A percentile compares a stretch with the other conserved stretches of the same genome.
Evolutionary conservation across 345 rosid species (phyloP).

Genomic region (Lepidium africanum): DNA sequence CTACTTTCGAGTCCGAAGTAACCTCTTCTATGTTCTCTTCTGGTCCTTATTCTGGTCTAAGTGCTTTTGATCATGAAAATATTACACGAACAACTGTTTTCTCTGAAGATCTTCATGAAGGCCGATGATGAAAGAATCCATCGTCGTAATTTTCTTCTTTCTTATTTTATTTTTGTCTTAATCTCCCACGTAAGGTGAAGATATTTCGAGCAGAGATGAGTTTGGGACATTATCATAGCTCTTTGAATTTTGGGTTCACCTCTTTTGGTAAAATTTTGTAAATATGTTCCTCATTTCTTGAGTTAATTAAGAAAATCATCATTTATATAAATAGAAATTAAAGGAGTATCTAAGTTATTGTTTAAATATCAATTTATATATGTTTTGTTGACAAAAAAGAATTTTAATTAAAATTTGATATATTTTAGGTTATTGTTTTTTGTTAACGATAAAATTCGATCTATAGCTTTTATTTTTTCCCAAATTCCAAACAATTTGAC

Average conservation of each 20-base stretch:
- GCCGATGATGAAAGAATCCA: slow-evolving; percentile 40
- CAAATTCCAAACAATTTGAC: too few relatives aligned
- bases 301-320: not conserved
- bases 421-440: too few relatives aligned
- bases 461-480: too few relatives aligned
- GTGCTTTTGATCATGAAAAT: slow-evolving; percentile 69
- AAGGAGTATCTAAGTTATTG: too few relatives aligned
- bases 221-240: slow-evolving; percentile 16
- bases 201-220: not conserved
- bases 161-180: not conserved
- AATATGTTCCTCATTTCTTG: not conserved
- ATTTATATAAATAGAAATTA: not conserved
- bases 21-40: slow-evolving; percentile 96
- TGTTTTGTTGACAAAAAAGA: too few relatives aligned
- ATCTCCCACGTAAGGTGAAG: not conserved
- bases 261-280: slow-evolving; percentile 11
- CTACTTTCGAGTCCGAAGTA: slow-evolving; percentile 89
- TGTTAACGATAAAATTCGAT: too few relatives aligned
- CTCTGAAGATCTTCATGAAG: slow-evolving; percentile 98
- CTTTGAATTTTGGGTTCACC: slow-evolving; percentile 10
- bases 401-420: too few relatives aligned
- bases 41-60: slow-evolving; percentile 85
- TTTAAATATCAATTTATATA: too few relatives aligned
- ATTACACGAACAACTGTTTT: slow-evolving; percentile 68
- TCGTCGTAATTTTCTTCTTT: not conserved